Percentiles rank a stretch among this genome's conserved stretches.
Conservation (phyloP, 345 rosid species). For the Adansonia digitata region DNA sequence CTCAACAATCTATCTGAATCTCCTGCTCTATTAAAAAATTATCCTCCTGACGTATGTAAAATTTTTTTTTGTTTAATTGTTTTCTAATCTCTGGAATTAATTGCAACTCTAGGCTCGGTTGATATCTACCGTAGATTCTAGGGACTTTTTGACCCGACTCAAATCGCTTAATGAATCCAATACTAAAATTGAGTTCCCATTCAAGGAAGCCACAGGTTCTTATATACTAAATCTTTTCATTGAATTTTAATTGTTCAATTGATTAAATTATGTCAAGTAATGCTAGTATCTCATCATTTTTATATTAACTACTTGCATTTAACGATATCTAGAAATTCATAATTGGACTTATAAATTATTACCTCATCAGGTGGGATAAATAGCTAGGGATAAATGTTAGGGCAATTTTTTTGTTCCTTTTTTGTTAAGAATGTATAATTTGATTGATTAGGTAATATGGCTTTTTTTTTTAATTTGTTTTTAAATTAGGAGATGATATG, state of each 20-base stretch:
- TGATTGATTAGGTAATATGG: background rate
- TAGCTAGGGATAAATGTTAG: background rate
- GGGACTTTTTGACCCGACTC: slow-evolving; percentile 56
- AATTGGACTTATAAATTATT: background rate
- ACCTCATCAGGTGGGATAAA: background rate
- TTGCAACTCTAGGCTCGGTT: slow-evolving; percentile 60
- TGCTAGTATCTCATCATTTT: background rate
- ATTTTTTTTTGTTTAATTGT: background rate
- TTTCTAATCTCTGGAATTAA: background rate
- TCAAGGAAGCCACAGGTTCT: slow-evolving; percentile 79
- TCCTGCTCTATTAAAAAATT: slow-evolving; percentile 51
- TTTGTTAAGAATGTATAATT: background rate
- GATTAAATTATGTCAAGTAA: background rate
- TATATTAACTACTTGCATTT: background rate
- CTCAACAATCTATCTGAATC: slow-evolving; percentile 65
- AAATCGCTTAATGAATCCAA: slow-evolving; percentile 43
- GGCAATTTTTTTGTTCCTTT: background rate
- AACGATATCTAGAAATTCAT: background rate
- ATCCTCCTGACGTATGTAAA: slow-evolving; percentile 58
- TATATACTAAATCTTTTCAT: background rate
- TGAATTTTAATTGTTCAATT: background rate
- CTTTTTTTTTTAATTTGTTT: background rate
- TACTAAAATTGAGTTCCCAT: slow-evolving; percentile 55
- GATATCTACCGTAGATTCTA: slow-evolving; percentile 63
- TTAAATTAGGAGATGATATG: slow-evolving; percentile 52